Evolutionary conservation across 1,284 basidiomycete species (phyloP), one percentile per base, ranked within the genome.

Genomic region (Trichosporon coremiiforme): DNA sequence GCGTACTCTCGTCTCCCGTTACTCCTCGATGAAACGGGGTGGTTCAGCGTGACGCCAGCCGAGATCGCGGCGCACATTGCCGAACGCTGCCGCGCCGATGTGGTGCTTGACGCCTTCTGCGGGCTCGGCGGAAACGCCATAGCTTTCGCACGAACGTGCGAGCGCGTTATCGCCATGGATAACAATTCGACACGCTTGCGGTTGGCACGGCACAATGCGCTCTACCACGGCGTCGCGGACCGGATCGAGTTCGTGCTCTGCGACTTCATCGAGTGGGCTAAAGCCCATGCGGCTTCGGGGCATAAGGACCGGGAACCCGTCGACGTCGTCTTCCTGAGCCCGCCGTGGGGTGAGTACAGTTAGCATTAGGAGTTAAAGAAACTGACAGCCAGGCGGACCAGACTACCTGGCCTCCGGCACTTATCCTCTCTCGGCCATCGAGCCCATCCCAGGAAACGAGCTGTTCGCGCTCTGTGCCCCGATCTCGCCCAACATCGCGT

Each of bases 91-190:
- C 87, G 91, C 29, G 95, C 91, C 76, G 90, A 90, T 75, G 90
- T 78, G 9, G 72, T 82, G 0, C 67, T 84, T 1, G 97, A 99
- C 78, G 94, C 94, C 0, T 99, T 98, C 79, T 98, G 95, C 78
- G 97, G 97, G 0, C 95, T 98, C 0, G 97, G 97, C 9, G 97
- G 97, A 2, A 99, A 99, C 78, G 89, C 95, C 0, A 99, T 99
- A 69, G 94, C 95, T 10, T 98, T 99, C 83, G 97, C 97, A 0
- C 89, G 91, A 79, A 97, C 95, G 1, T 98, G 95, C 83, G 90
- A 95, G 80, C 86, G 90, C 81, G 93, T 98, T 36, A 95, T 99
- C 64, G 95, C 95, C 0, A 85, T 99, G 66, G 97, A 99, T 79
- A 90, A 88, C 36, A 94, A 94, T 13, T 89, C 91, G 0, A 87